Conservation (phyloP, 148 eudicot genomes). For the Rhododendron simsii region DNA sequence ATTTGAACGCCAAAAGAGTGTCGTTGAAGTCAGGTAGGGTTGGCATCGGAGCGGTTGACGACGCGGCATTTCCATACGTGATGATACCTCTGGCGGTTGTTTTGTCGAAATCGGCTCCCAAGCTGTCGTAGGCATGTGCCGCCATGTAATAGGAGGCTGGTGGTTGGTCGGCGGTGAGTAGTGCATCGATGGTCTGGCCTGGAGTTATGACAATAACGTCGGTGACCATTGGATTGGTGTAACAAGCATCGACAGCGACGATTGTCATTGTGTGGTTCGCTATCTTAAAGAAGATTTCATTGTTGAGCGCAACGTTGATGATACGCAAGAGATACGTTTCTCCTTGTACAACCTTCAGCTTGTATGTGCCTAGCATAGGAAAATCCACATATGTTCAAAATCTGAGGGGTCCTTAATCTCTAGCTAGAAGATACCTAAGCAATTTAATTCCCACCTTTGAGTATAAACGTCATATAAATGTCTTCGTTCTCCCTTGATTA, state of each 20-base stretch:
- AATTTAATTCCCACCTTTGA: background rate
- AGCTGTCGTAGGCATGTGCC: constrained; percentile 48
- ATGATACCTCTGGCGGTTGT: constrained; percentile 59
- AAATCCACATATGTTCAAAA: background rate
- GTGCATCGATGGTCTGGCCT: constrained; percentile 72
- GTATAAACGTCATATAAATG: no score
- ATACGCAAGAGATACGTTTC: constrained; percentile 69
- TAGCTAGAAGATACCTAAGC: background rate
- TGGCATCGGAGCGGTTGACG: constrained; percentile 38
- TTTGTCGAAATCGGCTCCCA: constrained; percentile 30
- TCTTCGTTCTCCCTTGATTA: no score
- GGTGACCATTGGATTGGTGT: constrained; percentile 50
- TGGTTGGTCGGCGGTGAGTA: constrained; percentile 44
- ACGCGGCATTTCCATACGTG: constrained; percentile 17
- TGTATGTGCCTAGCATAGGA: constrained; percentile 27
- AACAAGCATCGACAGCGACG: constrained; percentile 61
- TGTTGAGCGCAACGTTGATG: constrained; percentile 72
- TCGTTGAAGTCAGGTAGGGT: constrained; percentile 53
- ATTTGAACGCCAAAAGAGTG: constrained; percentile 50
- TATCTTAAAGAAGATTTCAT: constrained; percentile 57
- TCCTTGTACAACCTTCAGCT: constrained; percentile 40
- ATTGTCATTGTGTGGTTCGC: constrained; percentile 62
- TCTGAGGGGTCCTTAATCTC: background rate
- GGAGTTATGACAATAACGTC: constrained; percentile 48
- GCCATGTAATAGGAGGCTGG: constrained; percentile 57